Evolutionary conservation across 139 green algal genomes (phyloP).

Genomic region (Chlorella ohadii): DNA sequence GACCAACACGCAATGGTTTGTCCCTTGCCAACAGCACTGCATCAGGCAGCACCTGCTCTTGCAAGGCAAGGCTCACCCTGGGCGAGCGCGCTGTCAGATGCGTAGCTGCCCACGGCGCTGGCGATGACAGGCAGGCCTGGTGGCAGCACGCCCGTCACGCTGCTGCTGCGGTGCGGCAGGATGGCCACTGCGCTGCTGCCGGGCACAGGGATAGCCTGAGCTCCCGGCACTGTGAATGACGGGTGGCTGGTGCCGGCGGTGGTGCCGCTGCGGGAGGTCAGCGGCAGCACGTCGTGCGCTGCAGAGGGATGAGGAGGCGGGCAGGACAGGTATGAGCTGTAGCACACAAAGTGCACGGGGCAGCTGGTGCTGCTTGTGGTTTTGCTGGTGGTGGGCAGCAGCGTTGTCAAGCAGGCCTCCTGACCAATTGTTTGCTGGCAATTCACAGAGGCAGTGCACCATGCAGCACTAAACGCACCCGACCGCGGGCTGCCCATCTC

Average conservation of each 20-base stretch:
- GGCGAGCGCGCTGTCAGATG: neutral
- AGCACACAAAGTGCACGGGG: too few relatives aligned
- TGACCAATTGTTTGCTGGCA: too few relatives aligned
- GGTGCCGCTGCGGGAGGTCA: slow-evolving; percentile 21
- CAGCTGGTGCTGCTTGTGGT: too few relatives aligned
- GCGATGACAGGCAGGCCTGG: neutral
- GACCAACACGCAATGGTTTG: too few relatives aligned
- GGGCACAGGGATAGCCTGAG: neutral
- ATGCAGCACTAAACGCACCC: too few relatives aligned
- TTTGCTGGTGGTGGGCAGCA: neutral
- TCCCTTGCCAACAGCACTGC: neutral
- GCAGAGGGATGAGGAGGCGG: neutral
- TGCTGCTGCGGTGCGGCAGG: neutral
- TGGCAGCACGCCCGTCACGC: neutral
- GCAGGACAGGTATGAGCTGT: too few relatives aligned
- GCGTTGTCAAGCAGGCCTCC: too few relatives aligned
- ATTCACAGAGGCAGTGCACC: too few relatives aligned
- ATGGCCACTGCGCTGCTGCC: neutral
- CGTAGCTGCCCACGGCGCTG: neutral
- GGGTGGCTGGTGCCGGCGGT: neutral
- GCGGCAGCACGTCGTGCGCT: slow-evolving; percentile 7
- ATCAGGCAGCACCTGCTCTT: too few relatives aligned
- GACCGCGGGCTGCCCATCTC: slow-evolving; percentile 26
- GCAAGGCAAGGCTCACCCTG: neutral
- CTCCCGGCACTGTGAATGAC: neutral